Evolutionary conservation across 306 rosid genomes (phyloP).

Genomic region (Erythrophleum fordii): DNA sequence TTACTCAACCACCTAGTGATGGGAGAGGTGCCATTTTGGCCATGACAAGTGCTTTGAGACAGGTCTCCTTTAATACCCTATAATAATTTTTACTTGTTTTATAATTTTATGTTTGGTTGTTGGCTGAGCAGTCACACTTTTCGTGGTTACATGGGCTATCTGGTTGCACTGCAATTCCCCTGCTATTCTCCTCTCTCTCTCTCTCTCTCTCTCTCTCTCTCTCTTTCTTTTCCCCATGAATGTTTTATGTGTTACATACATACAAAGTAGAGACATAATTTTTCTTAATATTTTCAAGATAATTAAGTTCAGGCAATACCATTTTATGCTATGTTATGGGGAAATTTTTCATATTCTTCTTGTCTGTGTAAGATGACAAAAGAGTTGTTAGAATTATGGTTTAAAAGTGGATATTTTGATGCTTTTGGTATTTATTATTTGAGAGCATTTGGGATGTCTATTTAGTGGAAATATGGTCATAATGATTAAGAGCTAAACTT

Average conservation of each 20-base stretch:
- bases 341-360: background rate
- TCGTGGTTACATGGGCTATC: conserved; percentile 4
- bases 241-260: background rate
- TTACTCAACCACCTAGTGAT: conserved; percentile 86
- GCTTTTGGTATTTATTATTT: conserved; percentile 30
- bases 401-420: conserved; percentile 12
- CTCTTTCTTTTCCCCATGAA: background rate
- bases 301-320: conserved; percentile 15
- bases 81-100: conserved; percentile 4
- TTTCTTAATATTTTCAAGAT: background rate
- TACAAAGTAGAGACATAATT: background rate
- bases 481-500: conserved; percentile 29
- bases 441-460: background rate
- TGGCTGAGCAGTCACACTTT: conserved; percentile 31
- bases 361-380: conserved; percentile 19
- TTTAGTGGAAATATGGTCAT: conserved; percentile 10
- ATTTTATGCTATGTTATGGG: background rate
- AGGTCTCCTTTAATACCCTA: conserved; percentile 53
- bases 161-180: background rate
- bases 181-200: background rate
- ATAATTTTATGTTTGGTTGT: conserved; percentile 21
- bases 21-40: conserved; percentile 97
- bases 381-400: background rate
- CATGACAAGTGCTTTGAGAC: conserved; percentile 82
- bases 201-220: background rate